phyloP scores from a whole-genome alignment of 495 filamentous ascomycete species.

The Thozetella sp. region DNA sequence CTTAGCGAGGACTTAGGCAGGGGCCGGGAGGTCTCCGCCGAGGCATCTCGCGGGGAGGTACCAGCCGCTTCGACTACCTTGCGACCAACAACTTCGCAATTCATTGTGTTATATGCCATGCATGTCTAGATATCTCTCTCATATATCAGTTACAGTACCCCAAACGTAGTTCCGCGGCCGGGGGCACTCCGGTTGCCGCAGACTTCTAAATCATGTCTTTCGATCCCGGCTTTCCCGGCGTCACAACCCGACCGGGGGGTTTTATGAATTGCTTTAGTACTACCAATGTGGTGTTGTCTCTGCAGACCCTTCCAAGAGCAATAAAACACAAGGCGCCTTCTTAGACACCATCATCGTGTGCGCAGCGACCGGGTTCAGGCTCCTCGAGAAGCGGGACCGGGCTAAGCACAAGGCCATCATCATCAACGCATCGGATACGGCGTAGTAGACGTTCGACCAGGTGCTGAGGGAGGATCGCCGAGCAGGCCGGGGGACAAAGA shows the following conservation, averaged over 20 bases:
- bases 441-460: constrained; percentile 54
- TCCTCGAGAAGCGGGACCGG: constrained; percentile 43
- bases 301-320: no score
- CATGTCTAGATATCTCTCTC: no score
- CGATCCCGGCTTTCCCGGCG: not conserved
- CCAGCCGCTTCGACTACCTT: no score
- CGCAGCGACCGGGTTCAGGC: constrained; percentile 65
- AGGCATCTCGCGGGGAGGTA: no score
- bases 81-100: no score
- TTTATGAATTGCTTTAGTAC: no score
- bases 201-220: constrained; percentile 1
- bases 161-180: not conserved
- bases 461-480: constrained; percentile 60
- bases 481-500: constrained; percentile 55
- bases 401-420: constrained; percentile 53
- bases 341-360: constrained; percentile 55
- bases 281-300: no score
- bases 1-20: no score
- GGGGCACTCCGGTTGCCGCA: not conserved
- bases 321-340: no score
- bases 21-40: no score
- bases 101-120: no score
- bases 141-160: not conserved
- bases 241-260: not conserved
- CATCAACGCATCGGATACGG: constrained; percentile 64